Percentiles rank a stretch among this genome's conserved stretches.
Conservation (phyloP, 805 yeast species). For the Metschnikowia peoriensis region DNA sequence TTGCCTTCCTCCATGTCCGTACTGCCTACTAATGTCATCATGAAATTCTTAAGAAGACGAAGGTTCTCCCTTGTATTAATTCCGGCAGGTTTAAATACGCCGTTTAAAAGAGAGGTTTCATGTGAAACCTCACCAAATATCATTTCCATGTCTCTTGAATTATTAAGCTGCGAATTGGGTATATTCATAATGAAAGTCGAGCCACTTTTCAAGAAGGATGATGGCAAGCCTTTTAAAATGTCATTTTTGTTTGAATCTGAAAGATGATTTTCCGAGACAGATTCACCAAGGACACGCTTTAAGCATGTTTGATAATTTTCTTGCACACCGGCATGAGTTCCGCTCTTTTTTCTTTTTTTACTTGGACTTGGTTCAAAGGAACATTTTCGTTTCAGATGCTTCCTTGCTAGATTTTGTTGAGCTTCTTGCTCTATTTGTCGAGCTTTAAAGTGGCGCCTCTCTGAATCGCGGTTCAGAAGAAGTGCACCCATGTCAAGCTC, state of each 20-base stretch:
- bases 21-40: slow-evolving; percentile 11
- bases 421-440: background rate
- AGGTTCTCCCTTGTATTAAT: background rate
- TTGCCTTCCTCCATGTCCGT: slow-evolving; percentile 2
- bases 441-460: background rate
- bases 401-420: background rate
- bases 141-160: slow-evolving; percentile 1
- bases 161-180: background rate
- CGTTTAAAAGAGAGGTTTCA: slow-evolving; percentile 6
- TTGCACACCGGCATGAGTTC: background rate
- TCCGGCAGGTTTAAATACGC: slow-evolving; percentile 5
- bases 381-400: background rate
- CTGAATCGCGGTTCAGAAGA: background rate
- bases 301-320: background rate
- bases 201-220: slow-evolving; percentile 14
- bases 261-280: slow-evolving; percentile 1
- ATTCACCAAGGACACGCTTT: slow-evolving; percentile 1
- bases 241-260: slow-evolving; percentile 3
- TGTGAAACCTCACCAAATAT: slow-evolving; percentile 10
- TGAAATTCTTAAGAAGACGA: slow-evolving; percentile 1
- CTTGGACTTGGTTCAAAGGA: background rate
- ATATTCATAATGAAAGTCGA: slow-evolving; percentile 1
- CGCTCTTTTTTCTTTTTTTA: background rate
- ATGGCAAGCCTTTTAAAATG: slow-evolving; percentile 15
- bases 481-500: background rate